These are phyloP conservation scores for Monosporascus ibericus DNA, from an alignment of 2,329 filamentous ascomycete genomes.

Conservation along the genomic window DNA sequence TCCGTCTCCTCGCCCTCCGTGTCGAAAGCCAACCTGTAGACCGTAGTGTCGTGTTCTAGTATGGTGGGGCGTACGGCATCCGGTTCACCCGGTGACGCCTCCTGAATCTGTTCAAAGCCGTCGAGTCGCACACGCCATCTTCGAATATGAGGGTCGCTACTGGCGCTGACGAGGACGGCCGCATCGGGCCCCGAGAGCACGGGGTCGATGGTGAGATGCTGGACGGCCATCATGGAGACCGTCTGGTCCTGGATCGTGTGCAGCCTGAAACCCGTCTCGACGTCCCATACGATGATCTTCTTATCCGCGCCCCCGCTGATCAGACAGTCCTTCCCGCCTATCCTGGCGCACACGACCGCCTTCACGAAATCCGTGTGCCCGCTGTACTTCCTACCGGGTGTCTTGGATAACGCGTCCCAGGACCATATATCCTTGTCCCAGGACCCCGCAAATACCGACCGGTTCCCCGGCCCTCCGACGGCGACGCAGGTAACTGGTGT, in stretches of 20 bases:
- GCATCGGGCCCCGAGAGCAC: slow-evolving; percentile 42
- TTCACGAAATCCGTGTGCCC: slow-evolving; percentile 94
- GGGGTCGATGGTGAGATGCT: slow-evolving; percentile 73
- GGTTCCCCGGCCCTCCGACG: slow-evolving; percentile 49
- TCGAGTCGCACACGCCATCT: slow-evolving; percentile 61
- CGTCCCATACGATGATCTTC: slow-evolving; percentile 80
- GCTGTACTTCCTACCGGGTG: slow-evolving; percentile 53
- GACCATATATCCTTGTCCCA: slow-evolving; percentile 95
- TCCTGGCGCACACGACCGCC: slow-evolving; percentile 56
- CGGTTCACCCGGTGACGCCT: slow-evolving; percentile 35
- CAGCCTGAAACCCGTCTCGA: slow-evolving; percentile 58
- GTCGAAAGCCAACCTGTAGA: slow-evolving; percentile 77
- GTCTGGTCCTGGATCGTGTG: slow-evolving; percentile 73
- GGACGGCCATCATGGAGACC: slow-evolving; percentile 67
- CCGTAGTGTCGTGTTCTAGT: slow-evolving; percentile 80
- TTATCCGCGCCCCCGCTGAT: slow-evolving; percentile 74
- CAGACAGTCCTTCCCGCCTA: slow-evolving; percentile 57
- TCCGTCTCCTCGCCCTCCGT: slow-evolving; percentile 56
- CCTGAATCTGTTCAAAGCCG: slow-evolving; percentile 48
- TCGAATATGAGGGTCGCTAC: slow-evolving; percentile 73
- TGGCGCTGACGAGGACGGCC: slow-evolving; percentile 67
- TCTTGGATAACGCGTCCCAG: slow-evolving; percentile 60
- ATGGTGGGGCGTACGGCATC: slow-evolving; percentile 47
- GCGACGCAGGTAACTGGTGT: slow-evolving; percentile 77
- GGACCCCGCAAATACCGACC: slow-evolving; percentile 73